Percentiles rank a stretch among this genome's conserved stretches.
These are phyloP conservation scores for Aspergillus nanangensis DNA, from an alignment of 495 filamentous ascomycete genomes.

Conservation along the genomic window DNA sequence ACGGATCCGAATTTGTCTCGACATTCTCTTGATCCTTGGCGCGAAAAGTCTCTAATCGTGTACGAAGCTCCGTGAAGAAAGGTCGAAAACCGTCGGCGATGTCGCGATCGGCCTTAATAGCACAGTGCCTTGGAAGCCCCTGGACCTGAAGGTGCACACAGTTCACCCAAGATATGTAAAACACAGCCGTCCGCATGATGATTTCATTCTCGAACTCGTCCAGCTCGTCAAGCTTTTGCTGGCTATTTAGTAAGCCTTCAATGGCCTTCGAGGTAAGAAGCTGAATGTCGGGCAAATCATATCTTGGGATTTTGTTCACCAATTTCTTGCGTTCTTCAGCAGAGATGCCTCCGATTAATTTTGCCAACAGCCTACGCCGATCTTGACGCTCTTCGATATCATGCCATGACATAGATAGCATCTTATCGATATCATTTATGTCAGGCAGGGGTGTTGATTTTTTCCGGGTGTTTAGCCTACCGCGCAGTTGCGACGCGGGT, in stretches of 20 bases:
- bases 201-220: slow-evolving; percentile 7
- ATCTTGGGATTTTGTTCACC: slow-evolving; percentile 9
- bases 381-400: slow-evolving; percentile 26
- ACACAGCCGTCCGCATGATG: slow-evolving; percentile 27
- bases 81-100: slow-evolving; percentile 8
- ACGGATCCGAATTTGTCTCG: not conserved
- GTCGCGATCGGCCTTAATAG: slow-evolving; percentile 16
- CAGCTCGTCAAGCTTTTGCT: slow-evolving; percentile 8
- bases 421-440: slow-evolving; percentile 19
- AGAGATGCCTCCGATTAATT: slow-evolving; percentile 13
- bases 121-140: slow-evolving; percentile 15
- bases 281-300: slow-evolving; percentile 1
- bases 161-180: slow-evolving; percentile 39
- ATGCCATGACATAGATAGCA: slow-evolving; percentile 14
- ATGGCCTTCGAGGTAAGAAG: slow-evolving; percentile 6
- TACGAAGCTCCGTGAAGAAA: slow-evolving; percentile 21
- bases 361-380: slow-evolving; percentile 28
- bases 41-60: slow-evolving; percentile 14
- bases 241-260: slow-evolving; percentile 5
- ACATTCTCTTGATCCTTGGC: slow-evolving; percentile 4
- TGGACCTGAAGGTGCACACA: slow-evolving; percentile 14
- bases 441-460: slow-evolving; percentile 15
- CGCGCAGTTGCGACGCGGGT: no score
- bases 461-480: no score
- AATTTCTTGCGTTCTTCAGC: slow-evolving; percentile 11